Conservation (phyloP, 352 stramenopile genomes). For the Stramenopiles sp. region DNA sequence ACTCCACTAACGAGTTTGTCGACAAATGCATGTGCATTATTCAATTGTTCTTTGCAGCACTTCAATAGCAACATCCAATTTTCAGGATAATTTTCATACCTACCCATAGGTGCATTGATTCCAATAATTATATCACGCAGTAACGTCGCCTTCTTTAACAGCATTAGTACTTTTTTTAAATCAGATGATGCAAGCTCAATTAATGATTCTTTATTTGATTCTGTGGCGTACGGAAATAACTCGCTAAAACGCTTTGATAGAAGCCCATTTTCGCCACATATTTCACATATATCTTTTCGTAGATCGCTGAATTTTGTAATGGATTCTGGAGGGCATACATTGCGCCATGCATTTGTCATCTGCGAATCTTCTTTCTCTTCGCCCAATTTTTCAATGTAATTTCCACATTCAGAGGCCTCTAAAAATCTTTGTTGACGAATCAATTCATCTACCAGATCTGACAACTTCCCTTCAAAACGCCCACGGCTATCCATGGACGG, state of each 20-base stretch:
- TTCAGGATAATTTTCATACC: neutral
- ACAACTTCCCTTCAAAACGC: neutral
- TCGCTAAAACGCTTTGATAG: neutral
- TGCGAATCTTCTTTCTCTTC: neutral
- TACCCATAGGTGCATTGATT: neutral
- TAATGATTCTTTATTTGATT: neutral
- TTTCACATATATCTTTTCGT: neutral
- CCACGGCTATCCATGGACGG: neutral
- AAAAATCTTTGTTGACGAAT: neutral
- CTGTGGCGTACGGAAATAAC: neutral
- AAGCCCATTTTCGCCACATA: neutral
- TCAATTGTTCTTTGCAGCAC: neutral
- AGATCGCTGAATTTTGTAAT: neutral
- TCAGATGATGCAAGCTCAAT: neutral
- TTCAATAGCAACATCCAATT: neutral
- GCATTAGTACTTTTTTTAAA: neutral
- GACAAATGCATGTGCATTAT: neutral
- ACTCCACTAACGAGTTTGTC: neutral
- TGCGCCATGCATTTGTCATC: neutral
- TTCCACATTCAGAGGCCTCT: neutral
- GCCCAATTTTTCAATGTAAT: neutral
- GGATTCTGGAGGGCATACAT: neutral
- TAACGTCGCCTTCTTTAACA: neutral
- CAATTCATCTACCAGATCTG: neutral
- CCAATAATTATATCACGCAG: neutral